Evolutionary conservation across 139 green algal species (phyloP).

Genomic region (Chara braunii): DNA sequence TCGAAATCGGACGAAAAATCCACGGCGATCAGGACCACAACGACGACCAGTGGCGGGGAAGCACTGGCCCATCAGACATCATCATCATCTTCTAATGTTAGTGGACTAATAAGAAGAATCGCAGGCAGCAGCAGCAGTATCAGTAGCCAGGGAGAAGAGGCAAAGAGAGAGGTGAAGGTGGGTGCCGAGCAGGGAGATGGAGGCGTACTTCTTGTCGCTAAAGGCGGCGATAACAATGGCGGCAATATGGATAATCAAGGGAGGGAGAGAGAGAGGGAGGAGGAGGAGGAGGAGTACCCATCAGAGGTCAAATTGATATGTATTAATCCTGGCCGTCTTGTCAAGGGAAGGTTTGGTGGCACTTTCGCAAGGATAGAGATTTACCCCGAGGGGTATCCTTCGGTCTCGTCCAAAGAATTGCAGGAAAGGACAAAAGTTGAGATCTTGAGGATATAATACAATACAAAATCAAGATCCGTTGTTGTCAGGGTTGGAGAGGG

Average conservation of each 20-base stretch:
- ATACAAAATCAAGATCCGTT: too few relatives aligned
- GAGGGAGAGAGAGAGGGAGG: too few relatives aligned
- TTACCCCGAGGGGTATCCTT: not conserved
- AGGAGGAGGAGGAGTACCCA: not conserved
- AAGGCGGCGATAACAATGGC: not conserved
- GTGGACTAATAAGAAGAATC: too few relatives aligned
- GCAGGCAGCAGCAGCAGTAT: too few relatives aligned
- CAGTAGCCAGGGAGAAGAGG: too few relatives aligned
- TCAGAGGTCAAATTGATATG: conserved; percentile 42
- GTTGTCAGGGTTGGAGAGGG: too few relatives aligned
- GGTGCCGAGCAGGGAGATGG: too few relatives aligned
- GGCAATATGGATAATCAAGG: not conserved
- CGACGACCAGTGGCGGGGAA: not conserved
- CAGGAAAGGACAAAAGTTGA: conserved; percentile 1
- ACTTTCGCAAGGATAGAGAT: conserved; percentile 61
- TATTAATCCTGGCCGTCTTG: conserved; percentile 71
- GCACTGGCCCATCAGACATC: not conserved
- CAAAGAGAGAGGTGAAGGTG: too few relatives aligned
- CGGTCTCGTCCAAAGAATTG: not conserved
- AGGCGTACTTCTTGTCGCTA: not conserved
- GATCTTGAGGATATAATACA: not conserved
- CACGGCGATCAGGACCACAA: not conserved
- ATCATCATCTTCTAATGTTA: not conserved
- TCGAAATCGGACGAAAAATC: too few relatives aligned
- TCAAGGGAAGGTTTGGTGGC: conserved; percentile 60